phyloP scores from a whole-genome alignment of 2,329 filamentous ascomycete species.

The Phialocephala subalpina region DNA sequence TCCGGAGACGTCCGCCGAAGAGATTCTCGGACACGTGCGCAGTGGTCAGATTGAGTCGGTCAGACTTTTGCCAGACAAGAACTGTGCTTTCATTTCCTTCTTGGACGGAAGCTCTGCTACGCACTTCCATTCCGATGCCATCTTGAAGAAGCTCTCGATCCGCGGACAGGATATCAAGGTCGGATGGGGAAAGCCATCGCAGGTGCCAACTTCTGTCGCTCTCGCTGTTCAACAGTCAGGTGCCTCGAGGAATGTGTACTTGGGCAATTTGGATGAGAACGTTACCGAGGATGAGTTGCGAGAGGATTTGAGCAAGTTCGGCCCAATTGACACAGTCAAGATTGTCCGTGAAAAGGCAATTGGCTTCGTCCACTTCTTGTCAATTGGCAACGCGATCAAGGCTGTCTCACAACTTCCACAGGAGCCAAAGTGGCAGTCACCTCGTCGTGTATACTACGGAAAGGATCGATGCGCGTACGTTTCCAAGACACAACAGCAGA shows the following conservation, averaged over 20 bases:
- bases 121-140: conserved; percentile 99
- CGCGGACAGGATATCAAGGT: conserved; percentile 99
- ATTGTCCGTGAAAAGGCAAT: conserved; percentile 98
- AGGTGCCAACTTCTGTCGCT: conserved; percentile 97
- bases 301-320: conserved; percentile 95
- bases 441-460: conserved; percentile 96
- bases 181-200: conserved; percentile 98
- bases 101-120: conserved; percentile 96
- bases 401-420: conserved; percentile 95
- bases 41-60: conserved; percentile 99
- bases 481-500: conserved; percentile 99
- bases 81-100: conserved; percentile 99
- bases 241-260: conserved; percentile 95
- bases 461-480: conserved; percentile 99
- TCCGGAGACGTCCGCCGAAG: conserved; percentile 95
- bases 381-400: conserved; percentile 98
- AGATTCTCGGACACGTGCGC: conserved; percentile 94
- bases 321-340: conserved; percentile 96
- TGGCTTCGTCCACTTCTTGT: conserved; percentile 96
- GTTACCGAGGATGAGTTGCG: conserved; percentile 90
- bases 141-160: conserved; percentile 99
- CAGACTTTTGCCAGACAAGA: conserved; percentile 95
- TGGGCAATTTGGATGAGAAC: conserved; percentile 92
- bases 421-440: conserved; percentile 95
- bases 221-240: conserved; percentile 97